phyloP scores from a whole-genome alignment of 352 stramenopile genomes.

The Globisporangium iwayamae region DNA sequence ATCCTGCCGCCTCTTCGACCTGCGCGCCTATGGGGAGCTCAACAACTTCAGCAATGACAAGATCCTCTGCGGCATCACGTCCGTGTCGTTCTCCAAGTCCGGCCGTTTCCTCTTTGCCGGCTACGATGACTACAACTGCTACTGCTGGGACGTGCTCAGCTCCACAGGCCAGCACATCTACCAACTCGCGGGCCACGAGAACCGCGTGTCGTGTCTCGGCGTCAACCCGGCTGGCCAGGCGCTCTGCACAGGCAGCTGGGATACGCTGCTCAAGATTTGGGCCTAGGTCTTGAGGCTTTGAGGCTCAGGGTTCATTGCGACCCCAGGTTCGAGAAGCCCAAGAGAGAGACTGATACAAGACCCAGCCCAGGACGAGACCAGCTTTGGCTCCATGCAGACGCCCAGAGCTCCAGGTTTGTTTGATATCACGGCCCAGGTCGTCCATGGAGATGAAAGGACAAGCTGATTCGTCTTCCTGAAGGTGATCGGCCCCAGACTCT shows the following conservation, averaged over 20 bases:
- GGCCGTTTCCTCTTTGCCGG: conserved; percentile 96
- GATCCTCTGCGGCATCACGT: conserved; percentile 97
- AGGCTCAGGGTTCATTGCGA: too few species aligned
- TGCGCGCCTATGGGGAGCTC: conserved; percentile 95
- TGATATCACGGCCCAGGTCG: background rate
- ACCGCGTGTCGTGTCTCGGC: conserved; percentile 96
- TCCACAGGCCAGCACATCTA: conserved; percentile 88
- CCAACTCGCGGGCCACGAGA: conserved; percentile 93
- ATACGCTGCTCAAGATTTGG: conserved; percentile 98
- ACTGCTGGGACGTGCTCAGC: conserved; percentile 96
- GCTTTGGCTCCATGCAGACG: background rate
- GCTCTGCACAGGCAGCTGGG: conserved; percentile 98
- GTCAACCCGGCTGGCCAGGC: conserved; percentile 94
- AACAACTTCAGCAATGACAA: conserved; percentile 97
- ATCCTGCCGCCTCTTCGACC: conserved; percentile 96
- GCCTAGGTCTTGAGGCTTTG: conserved; percentile 40
- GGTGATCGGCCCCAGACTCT: background rate
- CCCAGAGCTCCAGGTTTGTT: background rate
- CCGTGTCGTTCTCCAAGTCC: conserved; percentile 93
- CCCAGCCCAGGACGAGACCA: background rate
- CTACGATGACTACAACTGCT: conserved; percentile 98
- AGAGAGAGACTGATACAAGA: conserved; percentile 3
- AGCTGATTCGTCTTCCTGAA: background rate
- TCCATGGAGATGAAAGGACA: background rate
- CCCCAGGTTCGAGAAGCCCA: background rate